These are phyloP conservation scores for Udeniomyces megalosporus DNA, from an alignment of 768 basidiomycete species.

Conservation along the genomic window DNA sequence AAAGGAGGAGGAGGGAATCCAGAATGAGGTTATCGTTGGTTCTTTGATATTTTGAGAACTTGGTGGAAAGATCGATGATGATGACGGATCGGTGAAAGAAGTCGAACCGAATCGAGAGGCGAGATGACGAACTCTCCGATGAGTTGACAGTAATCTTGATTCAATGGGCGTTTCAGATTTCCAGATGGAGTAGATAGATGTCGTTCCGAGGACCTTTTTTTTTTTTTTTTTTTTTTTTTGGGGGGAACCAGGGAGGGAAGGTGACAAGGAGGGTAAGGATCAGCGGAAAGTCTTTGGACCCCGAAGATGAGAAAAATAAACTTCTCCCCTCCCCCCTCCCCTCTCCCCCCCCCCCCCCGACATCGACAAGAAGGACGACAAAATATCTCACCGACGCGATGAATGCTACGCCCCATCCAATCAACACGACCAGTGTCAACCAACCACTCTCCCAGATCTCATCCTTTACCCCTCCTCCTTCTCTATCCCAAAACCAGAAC, in stretches of 20 bases:
- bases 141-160: neutral
- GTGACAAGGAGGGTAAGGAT: neutral
- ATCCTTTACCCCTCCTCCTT: neutral
- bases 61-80: neutral
- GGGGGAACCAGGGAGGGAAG: neutral
- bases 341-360: too few relatives aligned
- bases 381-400: conserved; percentile 1
- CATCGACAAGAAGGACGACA: too few relatives aligned
- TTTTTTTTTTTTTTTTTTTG: too few relatives aligned
- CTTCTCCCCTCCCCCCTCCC: too few relatives aligned
- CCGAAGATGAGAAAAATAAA: too few relatives aligned
- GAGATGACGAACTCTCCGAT: neutral
- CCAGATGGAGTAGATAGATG: neutral
- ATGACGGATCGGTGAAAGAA: neutral
- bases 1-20: neutral
- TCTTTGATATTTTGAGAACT: too few relatives aligned
- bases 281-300: too few relatives aligned
- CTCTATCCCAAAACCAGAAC: neutral
- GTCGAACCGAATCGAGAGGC: too few relatives aligned
- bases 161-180: neutral
- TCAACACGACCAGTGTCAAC: neutral
- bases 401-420: neutral
- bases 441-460: neutral
- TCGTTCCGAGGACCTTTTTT: neutral
- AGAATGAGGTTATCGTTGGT: too few relatives aligned